Base-by-base conservation (phyloP, 1,284 basidiomycete genomes). In the Cryptococcus sp. region DNA sequence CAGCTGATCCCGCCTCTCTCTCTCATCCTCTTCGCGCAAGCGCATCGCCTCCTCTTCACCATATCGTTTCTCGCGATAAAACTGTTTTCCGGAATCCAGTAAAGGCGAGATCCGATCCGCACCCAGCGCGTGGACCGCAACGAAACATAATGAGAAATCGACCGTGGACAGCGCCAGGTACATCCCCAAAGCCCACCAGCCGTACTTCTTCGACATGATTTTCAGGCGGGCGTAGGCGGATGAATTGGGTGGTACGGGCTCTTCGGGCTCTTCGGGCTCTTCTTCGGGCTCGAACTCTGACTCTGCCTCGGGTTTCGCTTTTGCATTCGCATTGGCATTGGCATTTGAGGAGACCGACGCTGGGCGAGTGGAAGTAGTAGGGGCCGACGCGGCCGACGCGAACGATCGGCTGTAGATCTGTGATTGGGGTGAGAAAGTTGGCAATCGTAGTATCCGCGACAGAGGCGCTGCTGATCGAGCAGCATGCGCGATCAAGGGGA, bases 121-220 rank as follows among this genome's bases (percentile, higher is more conserved):
- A 43, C 95, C 95, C 40, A 95, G 80, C 49, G 93, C 79, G 71
- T 94, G 91, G 72, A 99, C 87, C 49, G 85, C 85, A 35, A 86
- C 84, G 73, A 97, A 96, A 0, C 89, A 86, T 65, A 95, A 82
- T 27, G 84, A 79, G 71, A 95, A 92, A 78, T 96, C 94, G 71
- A 90, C 72, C 10, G 82, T 81, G 30, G 84, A 85, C 56, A 95
- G 74, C 46, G 87, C 73, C 65, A 88, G 55, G 81, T 97, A 96
- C 46, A 96, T 86, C 41, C 88, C 90, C 23, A 96, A 83, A 5
- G 93, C 91, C 73, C 93, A 93, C 88, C 89, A 91, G 35, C 93
- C 93, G 73, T 97, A 95, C 6, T 89, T 85, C 71, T 90, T 93
- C 65, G 94, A 88, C 61, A 96, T 87, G 67, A 87, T 84, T 77